A percentile compares a stretch with the other conserved stretches of the same genome.
These are phyloP conservation scores for Litsea cubeba DNA, from an alignment of 164 flowering plant genomes.

Conservation along the genomic window DNA sequence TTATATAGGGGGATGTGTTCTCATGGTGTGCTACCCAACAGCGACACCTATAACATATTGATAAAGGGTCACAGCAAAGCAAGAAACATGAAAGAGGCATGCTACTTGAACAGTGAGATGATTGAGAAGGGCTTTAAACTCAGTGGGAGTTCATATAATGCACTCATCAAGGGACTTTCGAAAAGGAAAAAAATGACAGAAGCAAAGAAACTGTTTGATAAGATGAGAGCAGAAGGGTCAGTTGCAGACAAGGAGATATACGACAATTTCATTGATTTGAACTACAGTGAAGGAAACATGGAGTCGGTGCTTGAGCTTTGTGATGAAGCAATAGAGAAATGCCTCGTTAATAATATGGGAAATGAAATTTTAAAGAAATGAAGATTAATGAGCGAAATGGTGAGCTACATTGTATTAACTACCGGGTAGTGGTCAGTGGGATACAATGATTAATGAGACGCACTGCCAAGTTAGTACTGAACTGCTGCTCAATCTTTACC, in stretches of 20 bases:
- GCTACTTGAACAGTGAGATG: slow-evolving; percentile 26
- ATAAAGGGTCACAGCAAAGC: slow-evolving; percentile 32
- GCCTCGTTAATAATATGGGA: slow-evolving; percentile 15
- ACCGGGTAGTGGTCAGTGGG: background rate
- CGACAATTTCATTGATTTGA: slow-evolving; percentile 25
- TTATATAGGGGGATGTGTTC: slow-evolving; percentile 24
- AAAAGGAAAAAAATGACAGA: slow-evolving; percentile 25
- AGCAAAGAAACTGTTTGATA: slow-evolving; percentile 25
- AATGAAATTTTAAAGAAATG: slow-evolving; percentile 1
- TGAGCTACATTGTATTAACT: background rate
- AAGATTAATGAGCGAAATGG: background rate
- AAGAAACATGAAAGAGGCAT: slow-evolving; percentile 34
- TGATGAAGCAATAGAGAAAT: slow-evolving; percentile 28
- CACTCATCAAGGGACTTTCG: slow-evolving; percentile 30
- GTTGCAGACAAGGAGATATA: slow-evolving; percentile 22
- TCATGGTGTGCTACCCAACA: slow-evolving; percentile 23
- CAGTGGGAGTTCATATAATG: slow-evolving; percentile 25
- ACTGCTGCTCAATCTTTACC: background rate
- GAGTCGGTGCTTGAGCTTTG: slow-evolving; percentile 31
- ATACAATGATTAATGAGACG: background rate
- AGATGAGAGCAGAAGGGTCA: slow-evolving; percentile 24
- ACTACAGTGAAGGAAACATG: slow-evolving; percentile 23
- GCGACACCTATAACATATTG: slow-evolving; percentile 29
- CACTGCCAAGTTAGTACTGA: background rate
- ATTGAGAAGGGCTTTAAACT: slow-evolving; percentile 24